These are phyloP conservation scores for Suillus americanus DNA, from an alignment of 768 basidiomycete genomes.

Conservation along the genomic window DNA sequence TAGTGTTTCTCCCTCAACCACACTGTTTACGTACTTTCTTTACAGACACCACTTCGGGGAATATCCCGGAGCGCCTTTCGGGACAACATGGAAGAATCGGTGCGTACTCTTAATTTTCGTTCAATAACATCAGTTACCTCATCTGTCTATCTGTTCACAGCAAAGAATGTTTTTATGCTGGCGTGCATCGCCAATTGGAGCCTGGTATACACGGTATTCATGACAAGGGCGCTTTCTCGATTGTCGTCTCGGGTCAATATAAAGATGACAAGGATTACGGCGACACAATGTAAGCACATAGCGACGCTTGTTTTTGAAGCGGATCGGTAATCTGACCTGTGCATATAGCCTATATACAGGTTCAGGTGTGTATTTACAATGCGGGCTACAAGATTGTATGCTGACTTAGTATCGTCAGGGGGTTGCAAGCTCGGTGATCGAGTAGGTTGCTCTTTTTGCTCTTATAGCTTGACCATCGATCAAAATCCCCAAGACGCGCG, in stretches of 20 bases:
- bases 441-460: not conserved
- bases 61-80: conserved; percentile 22
- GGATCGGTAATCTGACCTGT: not conserved
- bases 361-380: conserved; percentile 5
- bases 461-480: not conserved
- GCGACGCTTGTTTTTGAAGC: conserved; percentile 20
- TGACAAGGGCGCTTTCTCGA: conserved; percentile 16
- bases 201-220: no score
- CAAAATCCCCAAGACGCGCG: conserved; percentile 15
- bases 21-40: not conserved
- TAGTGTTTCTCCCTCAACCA: not conserved
- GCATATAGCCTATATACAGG: conserved; percentile 28
- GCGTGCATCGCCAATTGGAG: conserved; percentile 15
- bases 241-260: conserved; percentile 21
- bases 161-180: conserved; percentile 7
- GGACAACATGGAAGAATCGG: conserved; percentile 22
- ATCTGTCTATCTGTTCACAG: conserved; percentile 3
- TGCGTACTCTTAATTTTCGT: conserved; percentile 3
- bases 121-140: not conserved
- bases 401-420: conserved; percentile 8
- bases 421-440: conserved; percentile 12
- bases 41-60: conserved; percentile 23
- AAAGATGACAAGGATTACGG: conserved; percentile 25
- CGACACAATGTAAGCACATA: conserved; percentile 22
- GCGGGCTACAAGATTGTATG: not conserved